Base-by-base conservation (phyloP, 208 protist species). In the Crithidia mellificae region DNA sequence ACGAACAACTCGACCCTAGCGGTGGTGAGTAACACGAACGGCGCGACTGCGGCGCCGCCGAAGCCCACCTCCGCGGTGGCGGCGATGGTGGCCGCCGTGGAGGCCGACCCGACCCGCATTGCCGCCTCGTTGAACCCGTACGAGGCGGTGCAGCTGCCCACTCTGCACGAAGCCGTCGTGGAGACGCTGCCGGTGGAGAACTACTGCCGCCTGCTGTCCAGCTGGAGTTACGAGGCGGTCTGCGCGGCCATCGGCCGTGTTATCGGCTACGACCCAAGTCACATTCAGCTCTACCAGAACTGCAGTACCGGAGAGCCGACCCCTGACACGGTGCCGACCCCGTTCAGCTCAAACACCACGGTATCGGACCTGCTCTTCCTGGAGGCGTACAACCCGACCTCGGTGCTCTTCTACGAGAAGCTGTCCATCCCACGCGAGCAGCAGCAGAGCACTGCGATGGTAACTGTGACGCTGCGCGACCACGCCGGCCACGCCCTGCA, bases 271-370 rank as follows among this genome's bases (percentile, higher is more conserved):
- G 76, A 88, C 52, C 76, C 83, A 20, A 77, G 76, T 38, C 76
- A 63, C 55, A 72, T 92, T 20, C 87, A 81, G 34, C 65, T 92
- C 7, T 92, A 92, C 72, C 72, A 63, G 57, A 71, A 59, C 52
- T 20, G 47, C 44, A 73, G 55, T 63, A 64, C 59, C 6, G 66
- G 51, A 11, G 71, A 68, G 55, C 36, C 74, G 32, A 52, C 8
- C 22, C 74, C 72, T 25, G 51, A 52, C 59, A 49, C 24, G 58
- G 49, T n/a, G 39, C 68, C 68, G 12, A 34, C 43, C 29, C 63
- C 38, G 36, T 55, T 11, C 65, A 65, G 52, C 62, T 39, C 19
- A 50, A 30, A 22, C 34, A 54, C 58, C 47, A 80, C 69, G 14
- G 64, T 87, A 46, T 55, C 71, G 12, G 57, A 81, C 29, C 46